Conservation (phyloP, 1,139 yeast species). For the Geotrichum carabidarum region DNA sequence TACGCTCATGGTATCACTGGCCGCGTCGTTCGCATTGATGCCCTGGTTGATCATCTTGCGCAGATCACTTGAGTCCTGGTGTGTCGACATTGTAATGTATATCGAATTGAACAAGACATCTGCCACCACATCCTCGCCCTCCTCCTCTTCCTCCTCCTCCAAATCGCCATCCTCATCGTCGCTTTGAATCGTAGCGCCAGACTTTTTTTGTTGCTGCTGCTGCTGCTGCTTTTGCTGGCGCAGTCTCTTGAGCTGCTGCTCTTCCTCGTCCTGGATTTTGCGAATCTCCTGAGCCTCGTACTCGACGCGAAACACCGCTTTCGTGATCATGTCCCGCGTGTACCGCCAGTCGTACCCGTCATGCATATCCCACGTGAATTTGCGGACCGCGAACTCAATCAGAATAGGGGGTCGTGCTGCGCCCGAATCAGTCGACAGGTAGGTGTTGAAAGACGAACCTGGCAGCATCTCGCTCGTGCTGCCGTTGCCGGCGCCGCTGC, state of each 20-base stretch:
- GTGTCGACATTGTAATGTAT: constrained; percentile 57
- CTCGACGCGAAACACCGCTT: constrained; percentile 60
- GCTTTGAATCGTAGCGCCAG: neutral
- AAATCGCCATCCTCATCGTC: constrained; percentile 11
- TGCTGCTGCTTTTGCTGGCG: constrained; percentile 7
- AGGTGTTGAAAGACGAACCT: neutral
- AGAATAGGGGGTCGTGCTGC: neutral
- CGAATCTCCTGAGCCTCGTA: constrained; percentile 41
- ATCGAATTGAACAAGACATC: constrained; percentile 72
- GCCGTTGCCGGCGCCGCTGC: neutral
- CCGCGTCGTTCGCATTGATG: constrained; percentile 33
- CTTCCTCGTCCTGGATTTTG: constrained; percentile 21
- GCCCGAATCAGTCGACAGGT: neutral
- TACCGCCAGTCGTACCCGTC: constrained; percentile 95
- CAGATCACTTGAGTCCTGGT: constrained; percentile 45
- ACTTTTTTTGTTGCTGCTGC: constrained; percentile 12
- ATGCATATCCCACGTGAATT: constrained; percentile 50
- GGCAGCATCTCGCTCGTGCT: neutral
- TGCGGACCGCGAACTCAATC: constrained; percentile 8
- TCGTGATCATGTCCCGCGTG: constrained; percentile 61
- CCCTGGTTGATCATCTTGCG: constrained; percentile 52
- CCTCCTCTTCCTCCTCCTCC: constrained; percentile 27
- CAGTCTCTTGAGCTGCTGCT: neutral
- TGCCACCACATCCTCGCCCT: constrained; percentile 43
- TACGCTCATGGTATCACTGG: constrained; percentile 30